A percentile compares a stretch with the other conserved stretches of the same genome.
phyloP scores from a whole-genome alignment of 2,329 filamentous ascomycete genomes.

The Fusarium falciforme region DNA sequence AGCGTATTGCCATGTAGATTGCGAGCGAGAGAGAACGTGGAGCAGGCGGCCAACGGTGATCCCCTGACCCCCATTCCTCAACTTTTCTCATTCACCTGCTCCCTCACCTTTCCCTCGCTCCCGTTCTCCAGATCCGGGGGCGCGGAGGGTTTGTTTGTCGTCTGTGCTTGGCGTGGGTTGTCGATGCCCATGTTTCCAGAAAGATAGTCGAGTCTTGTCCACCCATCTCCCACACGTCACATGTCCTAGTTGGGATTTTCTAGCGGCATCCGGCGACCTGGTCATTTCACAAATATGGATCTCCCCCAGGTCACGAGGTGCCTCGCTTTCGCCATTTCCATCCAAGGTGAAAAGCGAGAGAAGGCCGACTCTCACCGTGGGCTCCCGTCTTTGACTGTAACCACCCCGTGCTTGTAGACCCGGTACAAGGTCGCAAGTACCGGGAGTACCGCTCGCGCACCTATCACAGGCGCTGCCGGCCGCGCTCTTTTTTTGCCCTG shows the following conservation, averaged over 20 bases:
- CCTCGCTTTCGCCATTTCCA: conserved; percentile 24
- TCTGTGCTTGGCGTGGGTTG: conserved; percentile 7
- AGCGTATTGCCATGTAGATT: conserved; percentile 30
- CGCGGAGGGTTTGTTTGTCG: conserved; percentile 22
- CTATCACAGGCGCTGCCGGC: conserved; percentile 25
- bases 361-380: conserved; percentile 13
- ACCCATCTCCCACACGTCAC: conserved; percentile 19
- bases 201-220: conserved; percentile 3
- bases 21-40: neutral
- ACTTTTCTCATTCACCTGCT: conserved; percentile 14
- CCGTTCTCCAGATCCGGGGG: conserved; percentile 30
- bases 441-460: conserved; percentile 23
- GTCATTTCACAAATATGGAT: conserved; percentile 25
- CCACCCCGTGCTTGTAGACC: conserved; percentile 5
- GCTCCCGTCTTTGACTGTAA: neutral
- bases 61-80: neutral
- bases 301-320: conserved; percentile 30
- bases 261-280: conserved; percentile 28
- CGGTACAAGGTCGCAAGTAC: conserved; percentile 7
- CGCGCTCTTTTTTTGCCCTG: conserved; percentile 4
- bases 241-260: conserved; percentile 15
- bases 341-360: conserved; percentile 30
- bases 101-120: conserved; percentile 15
- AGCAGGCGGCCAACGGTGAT: neutral
- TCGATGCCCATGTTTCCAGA: conserved; percentile 30